Base-by-base conservation (phyloP, 163 green algal genomes). In the Chlorella variabilis region DNA sequence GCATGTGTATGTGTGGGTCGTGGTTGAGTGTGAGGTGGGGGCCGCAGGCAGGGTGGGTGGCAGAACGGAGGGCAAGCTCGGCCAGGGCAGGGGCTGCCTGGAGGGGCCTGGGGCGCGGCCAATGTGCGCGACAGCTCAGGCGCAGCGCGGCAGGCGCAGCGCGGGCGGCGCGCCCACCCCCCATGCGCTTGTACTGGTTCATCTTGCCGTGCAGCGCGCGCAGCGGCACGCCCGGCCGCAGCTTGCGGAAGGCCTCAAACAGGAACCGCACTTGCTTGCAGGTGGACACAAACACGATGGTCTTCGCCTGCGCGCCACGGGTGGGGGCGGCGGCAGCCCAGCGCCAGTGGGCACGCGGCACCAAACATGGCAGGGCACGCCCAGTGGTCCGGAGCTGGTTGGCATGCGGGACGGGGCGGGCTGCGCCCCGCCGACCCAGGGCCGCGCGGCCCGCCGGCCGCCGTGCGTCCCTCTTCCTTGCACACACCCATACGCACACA, bases 251-350 rank as follows among this genome's bases (percentile, higher is more conserved):
- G 4, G 91, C 90, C 82, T 97, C 94, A 42, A 94, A 91, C 33
- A 96, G 83, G 85, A 97, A 97, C 15, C 92, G 91, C 3, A 97
- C 94, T 87, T 98, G 91, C 87, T 99, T 99, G 94, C 97, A 99
- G 3, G 94, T 98, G 45, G 92, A 96, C 7, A 99, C 80, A 83
- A 99, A 99, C 7, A 99, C 87, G 58, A 99, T 95, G 29, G 86
- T 81, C 81, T 91, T 90, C 75, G 74, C 56, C 65, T 83, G 80
- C 62, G 51, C 20, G 49, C 17, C 9, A 4, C 8, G 38, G n/a
- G 2, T 31, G 48, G 45, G 13, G 25, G 31, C 31, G 49, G 63
- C 62, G 9, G 33, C 34, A 41, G 34, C 23, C n/a, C n/a, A n/a
- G n/a, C n/a, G n/a, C 11, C 1, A 20, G 34, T 74, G 65, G 34